Evolutionary conservation across 108 stramenopile species (phyloP), one percentile per base, ranked within the genome.

Genomic region (Fistulifera pelliculosa): DNA sequence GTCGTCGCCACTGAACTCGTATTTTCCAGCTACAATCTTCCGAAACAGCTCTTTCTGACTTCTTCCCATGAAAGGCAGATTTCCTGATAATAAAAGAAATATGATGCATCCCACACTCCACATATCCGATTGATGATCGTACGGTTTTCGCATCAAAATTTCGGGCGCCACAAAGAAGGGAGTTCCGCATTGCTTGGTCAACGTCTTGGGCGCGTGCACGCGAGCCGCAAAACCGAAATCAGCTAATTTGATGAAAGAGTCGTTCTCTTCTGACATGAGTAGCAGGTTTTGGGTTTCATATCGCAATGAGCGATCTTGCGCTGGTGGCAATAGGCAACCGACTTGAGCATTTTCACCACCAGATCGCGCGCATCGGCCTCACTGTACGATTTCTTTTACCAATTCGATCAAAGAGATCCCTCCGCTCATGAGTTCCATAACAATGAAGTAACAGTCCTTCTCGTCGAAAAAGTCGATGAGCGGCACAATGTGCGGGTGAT

Each of bases 121-220:
- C 90, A 96, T 90, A 70, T 99, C 98, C 26, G 88, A 88, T 42
- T 80, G 71, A 60, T 81, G 74, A 69, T 89, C 87, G 40, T 89
- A 89, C 15, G 70, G 68, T 38, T 75, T 55, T 43, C 81, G 61
- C 65, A 81, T 61, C 0, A 98, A 68, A 54, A 98, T 94, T 64
- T 98, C 97, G 0, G 95, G 97, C 7, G 97, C 90, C n/a, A 98
- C 92, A 62, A 95, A 96, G 50, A 91, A 93, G 2, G 94, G 94
- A 22, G 94, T 93, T 8, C 94, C 94, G 41, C 91, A 95, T 44
- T 88, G 88, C 31, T 79, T 90, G 13, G 77, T 76, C 44, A 91
- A 61, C 38, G 77, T 74, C 27, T 75, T 73, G 47, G 80, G 73
- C 21, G 69, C 75, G 38, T 82, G 75, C 16, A 87, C 84, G 21